phyloP scores from a whole-genome alignment of 148 eudicot species.

The Selenicereus undatus region DNA sequence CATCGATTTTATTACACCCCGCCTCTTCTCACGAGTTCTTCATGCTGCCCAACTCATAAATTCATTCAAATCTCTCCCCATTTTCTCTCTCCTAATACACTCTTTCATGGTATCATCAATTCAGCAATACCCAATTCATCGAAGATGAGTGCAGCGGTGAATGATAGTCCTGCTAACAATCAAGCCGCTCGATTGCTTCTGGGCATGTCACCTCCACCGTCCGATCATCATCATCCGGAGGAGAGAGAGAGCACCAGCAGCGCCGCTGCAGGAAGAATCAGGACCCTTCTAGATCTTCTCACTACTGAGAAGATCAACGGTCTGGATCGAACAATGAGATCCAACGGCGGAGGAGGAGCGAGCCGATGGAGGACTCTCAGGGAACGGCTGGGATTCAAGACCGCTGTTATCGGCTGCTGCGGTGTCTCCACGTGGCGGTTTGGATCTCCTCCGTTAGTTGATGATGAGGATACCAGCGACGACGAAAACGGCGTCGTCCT shows the following conservation, averaged over 20 bases:
- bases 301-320: constrained; percentile 61
- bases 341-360: not conserved
- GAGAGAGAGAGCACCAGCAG: constrained; percentile 10
- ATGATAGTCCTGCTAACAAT: constrained; percentile 15
- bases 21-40: constrained; percentile 23
- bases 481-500: constrained; percentile 14
- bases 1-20: not conserved
- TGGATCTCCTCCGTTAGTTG: constrained; percentile 15
- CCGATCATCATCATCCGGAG: constrained; percentile 7
- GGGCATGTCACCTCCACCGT: constrained; percentile 13
- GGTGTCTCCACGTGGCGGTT: constrained; percentile 51
- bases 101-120: not conserved
- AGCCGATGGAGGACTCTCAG: constrained; percentile 41
- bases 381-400: constrained; percentile 57
- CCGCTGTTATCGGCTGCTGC: constrained; percentile 41
- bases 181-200: constrained; percentile 24
- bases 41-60: constrained; percentile 15
- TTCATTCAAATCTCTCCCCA: not conserved
- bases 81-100: not conserved
- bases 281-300: constrained; percentile 55
- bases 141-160: constrained; percentile 23
- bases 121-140: not conserved
- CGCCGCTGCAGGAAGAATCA: constrained; percentile 24
- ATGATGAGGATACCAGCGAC: constrained; percentile 18
- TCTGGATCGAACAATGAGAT: constrained; percentile 26